Base-by-base conservation (phyloP, 768 basidiomycete genomes). In the Dioszegia hungarica region DNA sequence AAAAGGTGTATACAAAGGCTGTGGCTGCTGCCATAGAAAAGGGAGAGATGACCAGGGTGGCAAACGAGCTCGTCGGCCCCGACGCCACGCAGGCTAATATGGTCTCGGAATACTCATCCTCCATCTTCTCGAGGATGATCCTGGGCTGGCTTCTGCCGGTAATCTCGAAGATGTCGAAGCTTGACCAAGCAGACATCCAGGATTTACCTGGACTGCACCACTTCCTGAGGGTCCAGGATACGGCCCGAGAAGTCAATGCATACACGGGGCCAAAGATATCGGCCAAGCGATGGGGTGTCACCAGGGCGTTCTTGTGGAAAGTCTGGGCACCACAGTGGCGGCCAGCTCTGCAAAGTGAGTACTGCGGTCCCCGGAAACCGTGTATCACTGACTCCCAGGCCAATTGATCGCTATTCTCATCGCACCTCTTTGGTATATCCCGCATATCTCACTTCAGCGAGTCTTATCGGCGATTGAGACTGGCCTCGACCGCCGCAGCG, bases 401-500 rank as follows among this genome's bases (percentile, higher is more conserved):
- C 17, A 38, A 14, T 34, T 6, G 12, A 51, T 51, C 20, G 4
- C 14, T 5, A 38, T 51, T 22, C 31, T 55, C 3, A 29, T 63
- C 14, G 25, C 38, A 12, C 62, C 67, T 4, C 24, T 71, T 17
- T 62, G 58, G 54, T 71, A 71, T 53, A 29, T 68, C 31, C 69
- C 66, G 0, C 67, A 68, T 48, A 22, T 52, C 19, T 63, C 63
- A 25, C 22, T 66, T 19, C 69, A 71, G 43, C 51, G 64, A 27
- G 50, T 71, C 45, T 48, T 71, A 24, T n/a, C 40, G 12, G 27
- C 59, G 15, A 44, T 70, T n/a, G 69, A 67, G 49, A 44, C 56
- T 28, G 40, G 25, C 11, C 34, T 29, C 20, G 48, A 56, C 27
- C 51, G 47, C 19, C 24, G 39, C 4, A 41, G 22, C 3, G 63